phyloP scores from a whole-genome alignment of 306 rosid genomes.

The Rosa multiflora region DNA sequence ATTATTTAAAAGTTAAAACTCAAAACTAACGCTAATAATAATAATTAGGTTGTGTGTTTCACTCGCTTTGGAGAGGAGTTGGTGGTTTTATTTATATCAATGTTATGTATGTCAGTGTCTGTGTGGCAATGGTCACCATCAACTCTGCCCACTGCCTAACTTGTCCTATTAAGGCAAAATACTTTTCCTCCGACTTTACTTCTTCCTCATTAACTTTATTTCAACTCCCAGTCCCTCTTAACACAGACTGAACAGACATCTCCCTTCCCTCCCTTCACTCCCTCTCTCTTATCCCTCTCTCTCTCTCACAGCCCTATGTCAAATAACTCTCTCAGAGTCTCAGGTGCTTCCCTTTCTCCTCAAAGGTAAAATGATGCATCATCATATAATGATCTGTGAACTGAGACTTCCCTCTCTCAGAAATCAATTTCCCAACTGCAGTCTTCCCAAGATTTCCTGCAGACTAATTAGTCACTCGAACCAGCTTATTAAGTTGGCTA shows the following conservation, averaged over 20 bases:
- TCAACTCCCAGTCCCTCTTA: slow-evolving; percentile 40
- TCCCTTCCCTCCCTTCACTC: not conserved
- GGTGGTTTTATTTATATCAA: slow-evolving; percentile 3
- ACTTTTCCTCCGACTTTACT: slow-evolving; percentile 25
- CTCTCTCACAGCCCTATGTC: slow-evolving; percentile 9
- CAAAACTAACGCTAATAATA: not conserved
- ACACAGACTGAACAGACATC: not conserved
- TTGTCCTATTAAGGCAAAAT: slow-evolving; percentile 67
- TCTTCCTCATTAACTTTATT: slow-evolving; percentile 7
- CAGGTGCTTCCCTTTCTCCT: slow-evolving; percentile 23
- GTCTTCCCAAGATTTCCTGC: slow-evolving; percentile 8
- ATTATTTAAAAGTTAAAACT: not conserved
- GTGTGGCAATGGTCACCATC: slow-evolving; percentile 62
- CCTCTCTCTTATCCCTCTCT: slow-evolving; percentile 9
- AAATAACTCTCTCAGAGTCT: slow-evolving; percentile 3
- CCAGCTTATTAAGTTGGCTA: not conserved
- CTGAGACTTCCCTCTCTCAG: not conserved
- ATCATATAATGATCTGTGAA: slow-evolving; percentile 5
- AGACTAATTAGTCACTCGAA: not conserved
- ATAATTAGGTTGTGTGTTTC: not conserved
- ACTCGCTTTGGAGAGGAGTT: not conserved
- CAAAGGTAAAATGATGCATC: slow-evolving; percentile 14
- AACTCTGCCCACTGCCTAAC: slow-evolving; percentile 68
- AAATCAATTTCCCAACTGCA: slow-evolving; percentile 7
- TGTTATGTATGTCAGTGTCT: not conserved